Evolutionary conservation across 306 rosid genomes (phyloP).

Genomic region (Leucaena leucocephala): DNA sequence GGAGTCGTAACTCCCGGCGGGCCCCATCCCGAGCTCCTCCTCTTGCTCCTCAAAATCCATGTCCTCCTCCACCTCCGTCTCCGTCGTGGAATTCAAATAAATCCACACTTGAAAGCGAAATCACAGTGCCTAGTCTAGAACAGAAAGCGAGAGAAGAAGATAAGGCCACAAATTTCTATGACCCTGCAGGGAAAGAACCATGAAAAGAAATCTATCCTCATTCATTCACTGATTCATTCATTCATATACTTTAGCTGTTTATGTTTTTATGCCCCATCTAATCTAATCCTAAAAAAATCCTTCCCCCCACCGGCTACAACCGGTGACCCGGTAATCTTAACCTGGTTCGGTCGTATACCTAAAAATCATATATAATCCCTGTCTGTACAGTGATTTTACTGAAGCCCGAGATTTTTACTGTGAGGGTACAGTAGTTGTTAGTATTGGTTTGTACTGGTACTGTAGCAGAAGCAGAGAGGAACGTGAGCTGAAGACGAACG

Average conservation of each 20-base stretch:
- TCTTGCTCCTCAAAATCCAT: slow-evolving; percentile 90
- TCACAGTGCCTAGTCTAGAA: neutral
- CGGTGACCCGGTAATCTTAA: slow-evolving; percentile 50
- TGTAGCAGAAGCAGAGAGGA: neutral
- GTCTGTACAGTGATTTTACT: slow-evolving; percentile 4
- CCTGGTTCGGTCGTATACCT: slow-evolving; percentile 32
- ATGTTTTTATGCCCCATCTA: neutral
- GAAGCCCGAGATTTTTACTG: slow-evolving; percentile 36
- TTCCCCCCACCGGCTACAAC: slow-evolving; percentile 53
- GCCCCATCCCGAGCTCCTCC: slow-evolving; percentile 66
- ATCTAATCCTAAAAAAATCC: neutral
- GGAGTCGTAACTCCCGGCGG: slow-evolving; percentile 61
- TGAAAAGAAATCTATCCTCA: neutral
- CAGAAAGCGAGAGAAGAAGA: neutral
- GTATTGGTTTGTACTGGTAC: slow-evolving; percentile 4
- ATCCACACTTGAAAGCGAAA: neutral
- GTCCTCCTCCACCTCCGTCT: neutral
- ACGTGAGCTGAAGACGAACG: slow-evolving; percentile 27
- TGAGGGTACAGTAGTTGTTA: slow-evolving; percentile 11
- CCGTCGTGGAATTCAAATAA: neutral
- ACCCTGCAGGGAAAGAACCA: neutral
- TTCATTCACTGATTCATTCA: neutral
- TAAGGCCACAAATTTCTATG: neutral
- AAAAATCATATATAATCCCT: neutral
- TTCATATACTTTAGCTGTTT: slow-evolving; percentile 59